Base-by-base conservation (phyloP, 805 yeast genomes). In the Candida saitoana region DNA sequence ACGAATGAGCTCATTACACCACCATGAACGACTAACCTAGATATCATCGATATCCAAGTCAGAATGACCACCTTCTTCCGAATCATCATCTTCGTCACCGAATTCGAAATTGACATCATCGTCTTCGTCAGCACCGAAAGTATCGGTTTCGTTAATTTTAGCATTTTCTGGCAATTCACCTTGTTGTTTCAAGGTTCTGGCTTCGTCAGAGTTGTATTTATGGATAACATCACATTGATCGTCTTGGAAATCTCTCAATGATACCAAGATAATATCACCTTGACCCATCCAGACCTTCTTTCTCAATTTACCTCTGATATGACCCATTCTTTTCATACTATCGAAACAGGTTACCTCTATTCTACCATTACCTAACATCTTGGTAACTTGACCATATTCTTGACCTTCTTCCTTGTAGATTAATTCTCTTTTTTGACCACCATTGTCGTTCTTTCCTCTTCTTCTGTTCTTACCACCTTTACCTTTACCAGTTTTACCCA, bases 281-380 rank as follows among this genome's bases (percentile, higher is more conserved):
- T 89, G 98, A 37, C 87, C 87, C 88, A 93, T 90, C 99, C 99
- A 93, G 47, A 93, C 99, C 80, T 91, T 93, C 84, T 93, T 93
- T 79, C 99, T 87, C 72, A 93, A 79, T 65, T 93, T 93, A 58
- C 99, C 99, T 78, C 99, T 87, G 61, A 93, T 93, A 63, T 91
- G 99, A 15, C 96, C 99, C 80, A 89, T 79, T 75, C 99, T 83
- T 64, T 82, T 87, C 54, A 76, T 74, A 51, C 96, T 96, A 62
- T 93, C 99, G 60, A 93, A 93, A 73, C 99, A 93, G 39, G 82
- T 67, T 42, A 96, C 96, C 66, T 90, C 96, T 42, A 93, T 84
- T 69, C 99, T 82, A 51, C 99, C 98, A 63, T 90, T 90, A 66
- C 99, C 99, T 56, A 93, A 80, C 97, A 93, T 91, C 71, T 89